Base-by-base conservation (phyloP, 371 early-diverging fungal genomes). In the Mucor saturninus region DNA sequence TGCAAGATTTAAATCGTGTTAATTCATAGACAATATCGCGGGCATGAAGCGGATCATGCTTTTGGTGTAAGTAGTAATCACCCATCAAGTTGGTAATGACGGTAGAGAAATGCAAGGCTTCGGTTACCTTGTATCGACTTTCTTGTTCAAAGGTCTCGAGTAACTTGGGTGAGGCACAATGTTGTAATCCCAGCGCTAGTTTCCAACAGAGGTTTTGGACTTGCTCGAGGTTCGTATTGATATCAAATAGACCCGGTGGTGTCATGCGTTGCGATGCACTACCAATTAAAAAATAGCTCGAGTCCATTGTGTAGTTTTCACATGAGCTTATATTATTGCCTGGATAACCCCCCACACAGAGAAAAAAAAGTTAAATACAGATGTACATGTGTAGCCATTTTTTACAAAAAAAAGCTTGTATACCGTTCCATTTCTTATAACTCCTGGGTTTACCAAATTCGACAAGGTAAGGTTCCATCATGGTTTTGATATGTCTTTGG, bases 201-300 rank as follows among this genome's bases (percentile, higher is more conserved):
- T 79, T 79, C 80, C 80, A 79, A 15, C 75, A 72, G 7, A 79
- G 31, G 39, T 76, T 79, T 29, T 69, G 71, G 5, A 70, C 69
- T 40, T 71, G 73, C 42, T 76, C 76, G 8, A 76, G 50, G 29
- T 67, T 67, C 1, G 69, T 49, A 45, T 72, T 73, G 29, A 60
- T 51, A 26, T 73, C 67, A 28, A 76, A 62, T 14, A 76, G 37
- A 7, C 72, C 74, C 2, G 65, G 65, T n/a, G 73, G 80, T 10
- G 57, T 62, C 5, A 63, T 56, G 1, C 30, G 21, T 54, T 79
- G 80, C 8, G 76, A 68, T 11, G 80, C 73, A 48, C 67, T 63
- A 3, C 78, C 75, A 37, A 77, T 63, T n/a, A 77, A 59, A 32
- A 74, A 77, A 42, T 64, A 77, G 4, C 75, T 62, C 15, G 67